Evolutionary conservation across 1,284 basidiomycete genomes (phyloP).

Genomic region (Acaromyces ingoldii): DNA sequence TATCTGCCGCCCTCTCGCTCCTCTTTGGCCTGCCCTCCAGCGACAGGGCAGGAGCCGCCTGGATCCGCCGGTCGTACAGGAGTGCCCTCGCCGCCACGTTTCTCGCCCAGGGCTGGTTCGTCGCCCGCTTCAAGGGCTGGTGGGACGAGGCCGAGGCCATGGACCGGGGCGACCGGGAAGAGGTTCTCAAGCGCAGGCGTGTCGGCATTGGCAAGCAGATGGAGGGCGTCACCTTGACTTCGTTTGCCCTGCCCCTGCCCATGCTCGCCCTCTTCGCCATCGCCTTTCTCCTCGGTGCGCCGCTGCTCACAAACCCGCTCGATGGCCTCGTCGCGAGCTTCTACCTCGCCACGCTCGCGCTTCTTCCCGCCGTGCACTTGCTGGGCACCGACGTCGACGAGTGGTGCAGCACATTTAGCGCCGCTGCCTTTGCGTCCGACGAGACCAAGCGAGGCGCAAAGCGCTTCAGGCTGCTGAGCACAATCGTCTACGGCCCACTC

Average conservation of each 20-base stretch:
- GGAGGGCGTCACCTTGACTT: conserved; percentile 4
- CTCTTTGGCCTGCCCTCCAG: neutral
- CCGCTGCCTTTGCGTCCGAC: neutral
- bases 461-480: neutral
- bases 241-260: conserved; percentile 1
- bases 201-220: conserved; percentile 5
- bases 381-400: neutral
- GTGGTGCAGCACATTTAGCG: neutral
- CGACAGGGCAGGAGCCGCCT: neutral
- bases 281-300: conserved; percentile 1
- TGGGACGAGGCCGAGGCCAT: conserved; percentile 6
- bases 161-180: conserved; percentile 7
- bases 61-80: neutral
- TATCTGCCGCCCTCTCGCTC: neutral
- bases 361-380: neutral
- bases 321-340: neutral
- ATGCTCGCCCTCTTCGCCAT: neutral
- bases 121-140: conserved; percentile 5
- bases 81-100: neutral
- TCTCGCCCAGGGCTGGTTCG: conserved; percentile 1
- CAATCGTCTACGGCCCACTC: neutral
- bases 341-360: neutral
- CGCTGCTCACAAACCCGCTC: neutral
- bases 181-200: conserved; percentile 4
- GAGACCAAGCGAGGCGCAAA: no score